Evolutionary conservation across 2,329 filamentous ascomycete species (phyloP).

Genomic region (Dothistroma septosporum): DNA sequence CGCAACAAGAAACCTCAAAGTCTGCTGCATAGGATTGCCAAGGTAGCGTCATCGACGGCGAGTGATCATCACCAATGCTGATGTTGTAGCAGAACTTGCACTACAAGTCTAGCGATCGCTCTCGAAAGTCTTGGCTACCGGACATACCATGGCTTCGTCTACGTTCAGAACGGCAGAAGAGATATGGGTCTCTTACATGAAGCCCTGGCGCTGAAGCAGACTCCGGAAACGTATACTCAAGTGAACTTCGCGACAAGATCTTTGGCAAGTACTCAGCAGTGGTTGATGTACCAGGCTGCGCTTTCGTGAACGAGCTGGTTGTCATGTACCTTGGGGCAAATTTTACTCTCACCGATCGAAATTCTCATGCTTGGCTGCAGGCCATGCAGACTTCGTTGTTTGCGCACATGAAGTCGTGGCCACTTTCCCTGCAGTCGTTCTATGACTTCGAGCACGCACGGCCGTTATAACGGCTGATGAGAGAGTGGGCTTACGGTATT

Average conservation of each 20-base stretch:
- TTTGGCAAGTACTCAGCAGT: conserved; percentile 19
- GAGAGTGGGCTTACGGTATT: conserved; percentile 3
- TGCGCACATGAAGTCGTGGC: conserved; percentile 2
- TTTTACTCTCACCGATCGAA: conserved; percentile 45
- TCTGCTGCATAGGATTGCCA: conserved; percentile 14
- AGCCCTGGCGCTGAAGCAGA: conserved; percentile 6
- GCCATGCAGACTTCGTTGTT: conserved; percentile 5
- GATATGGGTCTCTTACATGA: conserved; percentile 16
- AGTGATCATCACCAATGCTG: neutral
- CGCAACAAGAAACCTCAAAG: conserved; percentile 9
- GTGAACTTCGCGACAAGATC: conserved; percentile 16
- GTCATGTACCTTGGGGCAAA: conserved; percentile 63
- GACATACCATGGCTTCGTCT: conserved; percentile 14
- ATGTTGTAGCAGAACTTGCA: conserved; percentile 4
- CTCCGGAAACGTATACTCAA: neutral
- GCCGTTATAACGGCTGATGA: conserved; percentile 5
- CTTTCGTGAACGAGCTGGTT: conserved; percentile 36
- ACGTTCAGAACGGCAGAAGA: conserved; percentile 14
- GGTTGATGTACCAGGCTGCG: conserved; percentile 22
- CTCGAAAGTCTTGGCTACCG: conserved; percentile 9
- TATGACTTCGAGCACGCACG: conserved; percentile 4
- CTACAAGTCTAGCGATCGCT: conserved; percentile 7
- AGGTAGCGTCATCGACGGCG: conserved; percentile 1
- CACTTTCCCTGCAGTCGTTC: conserved; percentile 4
- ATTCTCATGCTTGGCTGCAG: conserved; percentile 14